These are phyloP conservation scores for Bipolaris gigantea DNA, from an alignment of 2,329 filamentous ascomycete species.

Conservation along the genomic window DNA sequence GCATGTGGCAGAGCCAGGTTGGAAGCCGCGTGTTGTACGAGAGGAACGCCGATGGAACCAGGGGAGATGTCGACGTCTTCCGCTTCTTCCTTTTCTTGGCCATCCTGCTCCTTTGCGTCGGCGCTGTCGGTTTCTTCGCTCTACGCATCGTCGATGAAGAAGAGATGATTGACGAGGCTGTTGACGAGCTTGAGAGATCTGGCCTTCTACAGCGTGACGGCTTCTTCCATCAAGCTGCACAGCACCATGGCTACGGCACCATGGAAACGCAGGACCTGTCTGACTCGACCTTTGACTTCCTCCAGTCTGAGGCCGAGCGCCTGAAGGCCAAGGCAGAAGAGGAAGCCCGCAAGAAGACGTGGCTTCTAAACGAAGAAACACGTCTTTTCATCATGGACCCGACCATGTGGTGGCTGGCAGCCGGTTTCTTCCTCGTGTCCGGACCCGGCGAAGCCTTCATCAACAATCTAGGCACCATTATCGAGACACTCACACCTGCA, in stretches of 20 bases:
- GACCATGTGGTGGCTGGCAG: conserved; percentile 94
- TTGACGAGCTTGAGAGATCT: conserved; percentile 87
- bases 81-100: conserved; percentile 86
- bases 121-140: conserved; percentile 71
- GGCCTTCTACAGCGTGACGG: conserved; percentile 76
- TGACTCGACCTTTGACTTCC: conserved; percentile 52
- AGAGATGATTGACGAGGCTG: conserved; percentile 84
- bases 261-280: conserved; percentile 52
- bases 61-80: conserved; percentile 71
- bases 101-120: conserved; percentile 68
- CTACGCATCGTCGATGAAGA: conserved; percentile 81
- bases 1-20: conserved; percentile 93
- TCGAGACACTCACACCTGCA: conserved; percentile 76
- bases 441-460: conserved; percentile 97
- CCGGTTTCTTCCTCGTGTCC: conserved; percentile 89
- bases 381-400: conserved; percentile 79
- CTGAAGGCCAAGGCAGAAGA: conserved; percentile 53
- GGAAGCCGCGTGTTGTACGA: conserved; percentile 79
- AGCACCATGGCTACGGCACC: conserved; percentile 65
- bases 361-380: conserved; percentile 90
- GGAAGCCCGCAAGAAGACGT: conserved; percentile 76
- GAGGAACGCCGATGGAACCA: conserved; percentile 61
- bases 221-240: conserved; percentile 64
- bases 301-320: conserved; percentile 51
- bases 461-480: conserved; percentile 94